A percentile compares a stretch with the other conserved stretches of the same genome.
Conservation (phyloP, 2,329 filamentous ascomycete genomes). For the Aureobasidium sp. region DNA sequence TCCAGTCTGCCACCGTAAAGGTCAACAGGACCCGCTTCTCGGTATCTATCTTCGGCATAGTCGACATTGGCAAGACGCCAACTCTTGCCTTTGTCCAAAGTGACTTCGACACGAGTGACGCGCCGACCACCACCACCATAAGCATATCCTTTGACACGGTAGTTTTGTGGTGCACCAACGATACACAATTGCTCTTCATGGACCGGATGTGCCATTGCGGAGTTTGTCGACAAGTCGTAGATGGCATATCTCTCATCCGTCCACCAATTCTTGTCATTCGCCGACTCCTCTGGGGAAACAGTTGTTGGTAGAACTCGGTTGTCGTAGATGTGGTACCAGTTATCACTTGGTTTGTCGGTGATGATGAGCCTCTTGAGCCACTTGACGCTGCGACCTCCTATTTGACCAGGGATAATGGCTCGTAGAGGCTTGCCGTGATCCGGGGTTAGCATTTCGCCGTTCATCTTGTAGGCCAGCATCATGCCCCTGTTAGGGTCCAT, state of each 20-base stretch:
- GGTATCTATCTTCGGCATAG: constrained; percentile 81
- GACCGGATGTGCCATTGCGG: constrained; percentile 67
- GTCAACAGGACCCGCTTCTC: constrained; percentile 51
- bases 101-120: constrained; percentile 73
- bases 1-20: constrained; percentile 71
- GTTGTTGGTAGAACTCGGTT: constrained; percentile 83
- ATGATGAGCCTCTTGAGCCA: constrained; percentile 79
- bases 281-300: constrained; percentile 71
- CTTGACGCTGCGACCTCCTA: constrained; percentile 86
- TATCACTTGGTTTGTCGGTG: constrained; percentile 70
- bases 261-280: constrained; percentile 68
- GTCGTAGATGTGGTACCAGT: constrained; percentile 94
- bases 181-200: constrained; percentile 62
- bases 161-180: constrained; percentile 38
- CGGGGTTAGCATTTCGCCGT: constrained; percentile 67
- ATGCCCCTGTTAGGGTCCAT: constrained; percentile 76
- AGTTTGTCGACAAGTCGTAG: constrained; percentile 84
- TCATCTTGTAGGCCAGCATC: constrained; percentile 85
- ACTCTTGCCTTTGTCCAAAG: constrained; percentile 69
- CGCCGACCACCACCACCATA: constrained; percentile 82
- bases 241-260: constrained; percentile 85
- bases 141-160: constrained; percentile 70
- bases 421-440: constrained; percentile 82
- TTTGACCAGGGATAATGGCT: constrained; percentile 79
- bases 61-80: constrained; percentile 71